Conservation (phyloP, 768 basidiomycete genomes). For the Termitomyces sp. region DNA sequence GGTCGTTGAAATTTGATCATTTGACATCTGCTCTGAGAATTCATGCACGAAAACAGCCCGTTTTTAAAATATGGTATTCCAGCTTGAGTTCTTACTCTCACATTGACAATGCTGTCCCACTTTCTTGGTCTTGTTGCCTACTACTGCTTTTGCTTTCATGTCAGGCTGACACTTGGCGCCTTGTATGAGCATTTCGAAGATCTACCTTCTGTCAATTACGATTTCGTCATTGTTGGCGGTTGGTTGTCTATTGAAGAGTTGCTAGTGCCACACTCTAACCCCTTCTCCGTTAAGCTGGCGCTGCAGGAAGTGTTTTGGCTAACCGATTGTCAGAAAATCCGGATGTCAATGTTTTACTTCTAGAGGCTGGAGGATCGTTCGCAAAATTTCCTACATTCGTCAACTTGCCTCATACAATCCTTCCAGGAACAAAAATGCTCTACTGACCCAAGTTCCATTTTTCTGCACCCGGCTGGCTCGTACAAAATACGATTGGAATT, state of each 20-base stretch:
- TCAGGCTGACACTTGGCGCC: not conserved
- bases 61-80: not conserved
- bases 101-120: not conserved
- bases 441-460: conserved; percentile 10
- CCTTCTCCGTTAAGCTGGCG: conserved; percentile 3
- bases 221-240: conserved; percentile 22
- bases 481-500: conserved; percentile 27
- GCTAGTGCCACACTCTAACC: not conserved
- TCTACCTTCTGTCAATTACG: conserved; percentile 3
- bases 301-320: conserved; percentile 12
- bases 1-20: no score
- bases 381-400: not conserved
- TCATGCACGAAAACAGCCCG: not conserved
- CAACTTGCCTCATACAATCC: not conserved
- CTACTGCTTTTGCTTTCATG: not conserved
- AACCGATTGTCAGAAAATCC: conserved; percentile 11
- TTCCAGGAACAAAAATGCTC: conserved; percentile 9
- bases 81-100: not conserved
- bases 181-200: conserved; percentile 7
- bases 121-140: not conserved
- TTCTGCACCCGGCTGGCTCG: conserved; percentile 14
- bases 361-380: conserved; percentile 13
- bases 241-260: not conserved
- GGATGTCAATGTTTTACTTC: conserved; percentile 1
- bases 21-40: no score